Percentiles rank a stretch among this genome's conserved stretches.
Evolutionary conservation across 768 basidiomycete species (phyloP).

Genomic region (Podaxis pistillaris): DNA sequence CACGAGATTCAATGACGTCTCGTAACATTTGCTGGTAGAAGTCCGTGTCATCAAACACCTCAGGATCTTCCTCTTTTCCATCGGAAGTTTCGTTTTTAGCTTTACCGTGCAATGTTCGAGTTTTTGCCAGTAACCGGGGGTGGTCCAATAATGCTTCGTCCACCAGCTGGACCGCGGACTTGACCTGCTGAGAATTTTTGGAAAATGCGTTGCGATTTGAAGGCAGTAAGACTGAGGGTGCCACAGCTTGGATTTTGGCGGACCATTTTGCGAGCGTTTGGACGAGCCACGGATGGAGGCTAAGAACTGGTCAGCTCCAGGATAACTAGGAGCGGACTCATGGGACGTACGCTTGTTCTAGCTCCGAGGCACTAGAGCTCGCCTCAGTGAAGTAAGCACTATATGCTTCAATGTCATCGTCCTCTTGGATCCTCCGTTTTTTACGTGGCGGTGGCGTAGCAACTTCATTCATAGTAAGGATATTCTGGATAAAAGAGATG

Average conservation of each 20-base stretch:
- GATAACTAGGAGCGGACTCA: neutral
- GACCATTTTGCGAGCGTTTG: slow-evolving; percentile 94
- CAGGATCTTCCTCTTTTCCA: slow-evolving; percentile 35
- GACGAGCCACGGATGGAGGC: slow-evolving; percentile 64
- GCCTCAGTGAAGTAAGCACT: slow-evolving; percentile 40
- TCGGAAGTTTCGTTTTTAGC: slow-evolving; percentile 30
- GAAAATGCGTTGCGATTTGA: slow-evolving; percentile 71
- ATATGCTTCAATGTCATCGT: slow-evolving; percentile 30
- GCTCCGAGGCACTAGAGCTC: slow-evolving; percentile 35
- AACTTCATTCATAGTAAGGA: slow-evolving; percentile 47
- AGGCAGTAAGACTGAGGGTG: slow-evolving; percentile 72
- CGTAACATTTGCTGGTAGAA: slow-evolving; percentile 92
- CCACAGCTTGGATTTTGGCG: slow-evolving; percentile 89
- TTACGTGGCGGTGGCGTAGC: slow-evolving; percentile 54
- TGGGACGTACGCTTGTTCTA: slow-evolving; percentile 53
- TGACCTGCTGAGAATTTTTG: slow-evolving; percentile 52
- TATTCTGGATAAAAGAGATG: slow-evolving; percentile 30
- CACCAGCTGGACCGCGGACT: slow-evolving; percentile 71
- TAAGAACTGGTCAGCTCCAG: slow-evolving; percentile 33
- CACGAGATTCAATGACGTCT: slow-evolving; percentile 81
- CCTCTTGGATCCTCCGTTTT: slow-evolving; percentile 43
- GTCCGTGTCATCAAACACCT: slow-evolving; percentile 85
- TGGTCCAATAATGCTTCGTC: slow-evolving; percentile 68
- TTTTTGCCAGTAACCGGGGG: slow-evolving; percentile 59
- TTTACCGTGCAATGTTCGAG: slow-evolving; percentile 42